Base-by-base conservation (phyloP, 2,329 filamentous ascomycete genomes). In the Hymenoscyphus fructigenus region DNA sequence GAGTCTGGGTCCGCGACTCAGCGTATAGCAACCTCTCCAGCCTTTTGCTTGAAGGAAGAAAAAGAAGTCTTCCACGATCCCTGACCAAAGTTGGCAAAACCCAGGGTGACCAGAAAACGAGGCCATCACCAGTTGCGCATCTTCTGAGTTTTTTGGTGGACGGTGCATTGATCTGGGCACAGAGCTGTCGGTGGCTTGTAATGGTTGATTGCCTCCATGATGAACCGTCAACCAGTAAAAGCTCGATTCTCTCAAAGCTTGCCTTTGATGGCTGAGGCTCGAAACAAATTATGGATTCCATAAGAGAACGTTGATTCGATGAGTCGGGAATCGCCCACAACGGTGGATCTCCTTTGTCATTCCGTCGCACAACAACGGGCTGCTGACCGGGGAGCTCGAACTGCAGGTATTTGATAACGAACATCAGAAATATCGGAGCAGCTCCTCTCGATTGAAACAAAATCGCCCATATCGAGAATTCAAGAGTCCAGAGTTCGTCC, bases 51-150 rank as follows among this genome's bases (percentile, higher is more conserved):
- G n/a, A 23, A 44, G 20, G 34, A 41, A 12, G 34, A 12, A 41
- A 41, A 59, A 53, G 60, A 62, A 64, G 63, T 44, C 63, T 66
- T 68, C 68, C 61, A 64, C 62, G 58, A 70, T 68, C 66, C 66
- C 58, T 20, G 66, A 29, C 55, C 26, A 23, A 17, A 34, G 15
- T 58, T 26, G n/a, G 26, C 12, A 38, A 38, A 28, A 34, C 5
- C 20, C 47, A 12, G 44, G 44, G n/a, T 47, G 44, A 47, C 20
- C 47, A 23, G 20, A 53, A 28, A 26, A 53, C 9, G 20, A 14
- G 7, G 47, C 47, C 47, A 53, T 53, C 47, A 23, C 23, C 20
- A 53, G 47, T 26, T 53, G 20, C 47, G 47, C 47, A 53, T 53
- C 47, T 60, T 38, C n/a, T 41, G 26, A 12, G 58, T 15, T 44